A percentile compares a stretch with the other conserved stretches of the same genome.
Evolutionary conservation across 2,329 filamentous ascomycete species (phyloP).

Genomic region (Rugonectria rugulosa): DNA sequence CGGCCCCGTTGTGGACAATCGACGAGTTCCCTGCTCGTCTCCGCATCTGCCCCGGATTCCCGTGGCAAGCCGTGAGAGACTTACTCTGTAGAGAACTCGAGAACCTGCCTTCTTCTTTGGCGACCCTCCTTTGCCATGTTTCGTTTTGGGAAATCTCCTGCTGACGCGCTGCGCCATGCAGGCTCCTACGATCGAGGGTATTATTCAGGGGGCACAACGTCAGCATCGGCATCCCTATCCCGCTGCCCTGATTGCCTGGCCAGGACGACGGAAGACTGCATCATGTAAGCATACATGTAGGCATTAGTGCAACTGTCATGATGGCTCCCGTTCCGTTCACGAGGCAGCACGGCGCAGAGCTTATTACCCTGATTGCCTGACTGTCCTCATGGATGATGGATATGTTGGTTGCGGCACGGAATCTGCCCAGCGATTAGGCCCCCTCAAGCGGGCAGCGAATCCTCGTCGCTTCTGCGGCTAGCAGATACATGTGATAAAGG

Average conservation of each 20-base stretch:
- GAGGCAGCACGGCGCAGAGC: conserved; percentile 1
- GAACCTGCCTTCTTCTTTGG: not conserved
- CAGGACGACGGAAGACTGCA: conserved; percentile 1
- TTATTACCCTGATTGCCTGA: not conserved
- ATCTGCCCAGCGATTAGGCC: not conserved
- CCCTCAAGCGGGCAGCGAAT: too few species aligned
- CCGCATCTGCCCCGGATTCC: conserved; percentile 24
- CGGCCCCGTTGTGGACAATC: conserved; percentile 10
- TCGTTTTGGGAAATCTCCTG: conserved; percentile 17
- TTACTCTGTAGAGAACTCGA: too few species aligned
- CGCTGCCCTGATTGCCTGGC: conserved; percentile 1
- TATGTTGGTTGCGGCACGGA: not conserved
- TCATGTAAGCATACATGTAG: not conserved
- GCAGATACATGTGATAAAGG: not conserved
- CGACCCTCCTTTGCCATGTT: not conserved
- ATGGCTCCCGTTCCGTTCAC: conserved; percentile 4
- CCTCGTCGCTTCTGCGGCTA: not conserved
- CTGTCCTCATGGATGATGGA: not conserved
- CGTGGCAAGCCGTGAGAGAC: conserved; percentile 14
- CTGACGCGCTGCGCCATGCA: conserved; percentile 5
- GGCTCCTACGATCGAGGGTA: conserved; percentile 2
- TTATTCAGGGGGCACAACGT: conserved; percentile 9
- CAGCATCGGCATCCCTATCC: not conserved
- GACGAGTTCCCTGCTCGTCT: conserved; percentile 5
- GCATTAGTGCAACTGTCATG: not conserved